Evolutionary conservation across 2,329 filamentous ascomycete species (phyloP), one percentile per base, ranked within the genome.

Genomic region (Alternaria gaisen): DNA sequence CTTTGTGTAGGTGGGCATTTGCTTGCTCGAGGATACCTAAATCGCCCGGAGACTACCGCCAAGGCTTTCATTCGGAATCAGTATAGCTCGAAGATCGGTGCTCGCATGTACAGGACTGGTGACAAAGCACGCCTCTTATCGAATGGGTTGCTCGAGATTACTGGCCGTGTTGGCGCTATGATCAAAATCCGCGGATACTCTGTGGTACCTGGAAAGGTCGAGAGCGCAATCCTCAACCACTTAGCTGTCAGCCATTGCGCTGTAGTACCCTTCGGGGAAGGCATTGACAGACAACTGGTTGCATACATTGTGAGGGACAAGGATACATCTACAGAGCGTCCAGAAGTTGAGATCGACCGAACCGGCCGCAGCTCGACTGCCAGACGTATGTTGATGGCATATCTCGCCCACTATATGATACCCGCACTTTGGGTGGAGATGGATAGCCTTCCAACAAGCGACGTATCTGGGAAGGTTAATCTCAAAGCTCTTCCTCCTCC

Each of bases 351-450:
- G 47, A 87, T 93, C 47, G 88, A 93, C 61, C 86, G 89, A 57
- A 85, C 87, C 28, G 91, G 90, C 5, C 89, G 91, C 76, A 93
- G 91, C 67, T 88, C 91, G 1, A 84, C 84, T 6, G 88, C 90
- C 3, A 85, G 91, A 47, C 86, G 88, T 56, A 84, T 85, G 16
- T 83, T 94, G 3, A 84, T 88, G 1, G 81, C 85, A 16, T 87
- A 88, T 64, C 83, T 94, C 30, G 91, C 91, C 1, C 90, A 92
- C 63, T 94, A 94, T 78, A 94, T 94, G 91, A 90, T 94, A 55
- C 91, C 91, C 0, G 84, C 90, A 1, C 77, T 93, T 3, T 94
- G 91, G 91, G 88, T 94, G 38, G 86, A 90, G 70, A 79, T 94
- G 32, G 85, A 90, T 3, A 84, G 86, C 61, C 79, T 94, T 5